Base-by-base conservation (phyloP, 2,329 filamentous ascomycete genomes). In the Penicillium sp. region DNA sequence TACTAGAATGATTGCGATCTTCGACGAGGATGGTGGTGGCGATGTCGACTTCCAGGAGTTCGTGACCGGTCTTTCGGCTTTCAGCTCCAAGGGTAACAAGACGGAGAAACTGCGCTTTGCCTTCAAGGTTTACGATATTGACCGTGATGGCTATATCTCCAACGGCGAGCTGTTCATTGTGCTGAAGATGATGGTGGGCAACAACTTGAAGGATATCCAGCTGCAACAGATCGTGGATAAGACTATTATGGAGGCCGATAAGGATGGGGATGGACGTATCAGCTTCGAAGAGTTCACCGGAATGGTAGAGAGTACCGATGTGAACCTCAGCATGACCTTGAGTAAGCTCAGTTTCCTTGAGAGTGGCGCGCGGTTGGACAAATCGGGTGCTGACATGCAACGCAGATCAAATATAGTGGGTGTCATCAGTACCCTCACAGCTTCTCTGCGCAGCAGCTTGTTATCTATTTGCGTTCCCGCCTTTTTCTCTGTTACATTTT, bases 171-270 rank as follows among this genome's bases (percentile, higher is more conserved):
- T 99, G 51, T 99, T 98, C 77, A 98, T 99, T 71, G 95, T 99
- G 71, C 84, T 99, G 71, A 99, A 99, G 89, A 99, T 99, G 95
- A 99, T 99, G 95, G 95, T 99, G 51, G 95, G 95, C 58, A 97
- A 90, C 81, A 99, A 99, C 78, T 81, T 99, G 71, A 99, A 99
- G 84, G 95, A 99, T 76, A 91, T 97, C 79, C 95, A 99, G 80
- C 80, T 99, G 74, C 95, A 99, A 81, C 95, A 87, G 86, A 99
- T 99, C 74, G 95, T 99, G 67, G 95, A 99, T 82, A 99, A 99
- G 87, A 99, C 95, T 58, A 98, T 99, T 75, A 98, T 98, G 95
- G 95, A 99, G 81, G 95, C 95, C 49, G 95, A 99, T 77, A 84
- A 93, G 67, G 95, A 99, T 78, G 87, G 88, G 60, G 95, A 99